Evolutionary conservation across 2,329 filamentous ascomycete genomes (phyloP).

Genomic region (Fusarium abutilonis): DNA sequence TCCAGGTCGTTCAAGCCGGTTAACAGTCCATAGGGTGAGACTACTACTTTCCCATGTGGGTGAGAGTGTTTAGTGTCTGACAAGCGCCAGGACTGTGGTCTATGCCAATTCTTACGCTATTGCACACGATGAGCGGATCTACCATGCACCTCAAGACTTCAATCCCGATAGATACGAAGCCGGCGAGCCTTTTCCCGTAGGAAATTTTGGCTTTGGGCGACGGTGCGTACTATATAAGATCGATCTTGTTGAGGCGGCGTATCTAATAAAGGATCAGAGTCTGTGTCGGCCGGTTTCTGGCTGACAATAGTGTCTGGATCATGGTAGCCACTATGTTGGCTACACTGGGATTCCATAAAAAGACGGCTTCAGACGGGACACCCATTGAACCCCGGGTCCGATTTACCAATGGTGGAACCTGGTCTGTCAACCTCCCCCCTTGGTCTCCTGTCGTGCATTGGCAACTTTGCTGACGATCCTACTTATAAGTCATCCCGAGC

Average conservation of each 20-base stretch:
- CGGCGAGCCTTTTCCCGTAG: slow-evolving; percentile 56
- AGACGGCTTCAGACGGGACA: slow-evolving; percentile 38
- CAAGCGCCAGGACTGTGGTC: slow-evolving; percentile 48
- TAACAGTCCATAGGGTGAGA: slow-evolving; percentile 37
- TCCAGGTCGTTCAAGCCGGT: not conserved
- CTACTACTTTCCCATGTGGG: not conserved
- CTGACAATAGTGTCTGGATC: slow-evolving; percentile 52
- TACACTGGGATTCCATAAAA: slow-evolving; percentile 45
- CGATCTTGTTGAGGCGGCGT: not conserved
- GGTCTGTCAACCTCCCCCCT: slow-evolving; percentile 39
- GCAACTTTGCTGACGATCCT: slow-evolving; percentile 4
- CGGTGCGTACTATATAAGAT: slow-evolving; percentile 34
- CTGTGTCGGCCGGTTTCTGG: slow-evolving; percentile 49
- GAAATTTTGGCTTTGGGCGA: slow-evolving; percentile 50
- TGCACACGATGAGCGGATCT: slow-evolving; percentile 54
- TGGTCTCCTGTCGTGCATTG: not conserved
- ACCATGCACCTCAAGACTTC: slow-evolving; percentile 55
- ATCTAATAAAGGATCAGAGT: slow-evolving; percentile 34
- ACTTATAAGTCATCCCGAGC: slow-evolving; percentile 46
- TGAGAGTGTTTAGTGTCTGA: slow-evolving; percentile 27
- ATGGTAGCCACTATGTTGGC: slow-evolving; percentile 50
- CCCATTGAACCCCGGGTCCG: slow-evolving; percentile 43
- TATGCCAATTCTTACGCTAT: slow-evolving; percentile 57
- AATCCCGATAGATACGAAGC: slow-evolving; percentile 58
- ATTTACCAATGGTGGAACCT: slow-evolving; percentile 49